Base-by-base conservation (phyloP, 2,329 filamentous ascomycete genomes). In the Colletotrichum orbiculare region DNA sequence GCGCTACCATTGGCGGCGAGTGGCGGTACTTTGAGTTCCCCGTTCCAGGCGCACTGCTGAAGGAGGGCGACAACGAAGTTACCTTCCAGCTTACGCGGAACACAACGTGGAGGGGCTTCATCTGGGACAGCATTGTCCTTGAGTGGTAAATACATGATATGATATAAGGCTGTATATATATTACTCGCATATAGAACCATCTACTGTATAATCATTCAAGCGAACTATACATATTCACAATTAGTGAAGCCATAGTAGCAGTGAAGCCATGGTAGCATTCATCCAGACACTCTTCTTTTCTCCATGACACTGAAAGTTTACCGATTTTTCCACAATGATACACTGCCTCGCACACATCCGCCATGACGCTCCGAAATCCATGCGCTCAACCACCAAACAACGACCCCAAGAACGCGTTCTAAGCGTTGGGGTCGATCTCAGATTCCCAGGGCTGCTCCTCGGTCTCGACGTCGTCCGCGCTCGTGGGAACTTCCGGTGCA, bases 1-100 rank as follows among this genome's bases (percentile, higher is more conserved):
- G 77, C 9, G 80, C 76, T 17, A 84, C 81, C 7, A 71, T 72
- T 33, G 80, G 78, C 6, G 82, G 82, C 1, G 82, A 84, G 72
- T 83, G 81, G 81, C 73, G 79, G 58, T 73, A 80, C 17, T 76
- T 82, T 33, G 79, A 84, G 71, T 81, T 75, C 53, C 64, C 67
- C 10, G 71, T 75, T 8, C 65, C 69, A 8, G 66, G 62, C 5
- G 53, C 48, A 13, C 46, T 71, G 34, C 50, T 74, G 47, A 68
- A 58, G 45, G 38, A 66, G 41, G 69, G 72, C 10, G 46, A 41
- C 10, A 75, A 75, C 42, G 70, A 73, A 57, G 62, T 74, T 12
- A 69, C 67, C 9, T 74, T 70, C 46, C 67, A 70, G 43, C 64
- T 71, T 55, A 73, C 71, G 54, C 58, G 70, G 33, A 72, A 72